Evolutionary conservation across 495 filamentous ascomycete species (phyloP), one percentile per base, ranked within the genome.

Genomic region (Xylaria bambusicola): DNA sequence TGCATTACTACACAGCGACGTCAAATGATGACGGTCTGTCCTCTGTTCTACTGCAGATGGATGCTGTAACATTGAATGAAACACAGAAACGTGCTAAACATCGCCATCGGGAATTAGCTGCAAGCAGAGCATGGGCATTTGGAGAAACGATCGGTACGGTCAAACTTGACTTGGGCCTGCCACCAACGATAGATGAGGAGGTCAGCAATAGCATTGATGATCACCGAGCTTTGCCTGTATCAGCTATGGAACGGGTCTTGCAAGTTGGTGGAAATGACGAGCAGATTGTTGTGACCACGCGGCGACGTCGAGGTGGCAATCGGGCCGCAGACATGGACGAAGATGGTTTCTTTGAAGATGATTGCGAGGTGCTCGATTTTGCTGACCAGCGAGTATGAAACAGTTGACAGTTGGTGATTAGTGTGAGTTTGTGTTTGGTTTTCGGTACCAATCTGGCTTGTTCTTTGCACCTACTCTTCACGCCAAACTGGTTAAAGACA

Each of bases 331-430:
- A 75, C 38, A 81, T 80, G 23, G 83, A 85, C 15, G 89, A 87
- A 31, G 89, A 93, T 36, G 92, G 91, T 3, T 94, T 97, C 72
- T 97, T 97, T 65, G 92, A 97, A 71, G 91, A 97, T 67, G 92
- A 94, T 69, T 93, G 89, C 66, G 92, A 95, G 66, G 89, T 97
- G 56, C 78, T 97, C 63, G 92, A 96, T 75, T 96, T 92, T 83
- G 90, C 90, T 12, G 86, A 88, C 65, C 89, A 95, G 68, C 79
- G 90, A 65, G 90, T 93, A 35, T 93, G 77, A 85, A 21, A 12
- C 48, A 17, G 18, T 45, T 45, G 47, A 12, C 48, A 17, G 18
- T 45, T 45, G 47, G 35, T 58, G 46, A 27, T 21, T 29, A 46
- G 26, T 52, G 42, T 44, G 50, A 60, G 61, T 61, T 61, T 36